Base-by-base conservation (phyloP, 768 basidiomycete species). In the Paxillus involutus region DNA sequence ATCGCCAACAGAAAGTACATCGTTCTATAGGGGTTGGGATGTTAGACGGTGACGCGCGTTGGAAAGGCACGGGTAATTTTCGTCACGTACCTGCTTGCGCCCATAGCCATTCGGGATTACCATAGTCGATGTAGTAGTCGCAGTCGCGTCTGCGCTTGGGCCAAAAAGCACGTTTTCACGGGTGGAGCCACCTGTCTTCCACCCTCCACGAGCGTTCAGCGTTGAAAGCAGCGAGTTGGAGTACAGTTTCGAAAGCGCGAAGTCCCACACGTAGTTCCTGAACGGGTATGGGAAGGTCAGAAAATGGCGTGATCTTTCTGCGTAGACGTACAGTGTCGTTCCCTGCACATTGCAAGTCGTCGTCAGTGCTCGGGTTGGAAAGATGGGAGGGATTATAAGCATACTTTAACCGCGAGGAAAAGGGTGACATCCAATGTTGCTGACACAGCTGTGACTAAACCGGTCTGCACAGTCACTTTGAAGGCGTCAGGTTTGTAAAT, bases 401-500 rank as follows among this genome's bases (percentile, higher is more conserved):
- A 53, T 36, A 63, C 61, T 40, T 33, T 63, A 35, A 50, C 47
- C 12, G n/a, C 44, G 11, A 71, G 37, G 53, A 66, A 71, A n/a
- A 63, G 44, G 1, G 49, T 47, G 4, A 71, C 43, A 40, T 71
- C 69, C 16, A 64, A 29, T 10, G 53, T 51, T 9, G 62, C 64
- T 30, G 50, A 62, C 2, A 63, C 12, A 11, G 62, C 53, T 8
- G 65, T 67, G 37, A 65, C 41, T 32, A 59, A 14, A 40, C 71
- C 71, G 6, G 71, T 70, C 37, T 70, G 67, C n/a, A 71, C 51
- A 3, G 69, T 69, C 48, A 69, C 70, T 55, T 39, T 5, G 17
- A 29, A 17, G 36, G 14, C 11, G 43, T 43, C 9, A 43, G 16
- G 17, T 51, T 6, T 29, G 24, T 10, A 33, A 32, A n/a, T n/a